Conservation (phyloP, 2,329 filamentous ascomycete species). For the Claviceps pazoutovae region DNA sequence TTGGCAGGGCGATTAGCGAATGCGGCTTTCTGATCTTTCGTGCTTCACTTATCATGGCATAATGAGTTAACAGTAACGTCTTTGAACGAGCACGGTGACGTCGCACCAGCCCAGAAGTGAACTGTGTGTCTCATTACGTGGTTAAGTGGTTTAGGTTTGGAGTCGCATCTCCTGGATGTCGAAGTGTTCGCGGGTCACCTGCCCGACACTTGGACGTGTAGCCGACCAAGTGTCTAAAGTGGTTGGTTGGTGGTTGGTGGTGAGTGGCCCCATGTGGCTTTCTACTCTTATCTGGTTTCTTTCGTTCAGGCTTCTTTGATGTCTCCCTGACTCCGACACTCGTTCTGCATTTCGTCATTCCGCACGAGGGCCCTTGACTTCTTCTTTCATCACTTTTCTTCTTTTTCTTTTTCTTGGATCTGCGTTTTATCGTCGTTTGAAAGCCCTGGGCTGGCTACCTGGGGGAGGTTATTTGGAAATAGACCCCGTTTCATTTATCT, state of each 20-base stretch:
- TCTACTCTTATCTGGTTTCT: not conserved
- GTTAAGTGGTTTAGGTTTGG: not conserved
- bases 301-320: not conserved
- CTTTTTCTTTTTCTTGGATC: not conserved
- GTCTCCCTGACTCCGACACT: not conserved
- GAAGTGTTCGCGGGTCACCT: not conserved
- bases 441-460: not conserved
- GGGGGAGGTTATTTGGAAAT: not conserved
- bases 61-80: no score
- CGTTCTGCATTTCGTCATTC: not conserved
- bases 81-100: no score
- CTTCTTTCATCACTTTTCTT: not conserved
- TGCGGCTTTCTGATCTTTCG: no score
- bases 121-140: no score
- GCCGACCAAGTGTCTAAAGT: not conserved
- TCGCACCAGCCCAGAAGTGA: no score
- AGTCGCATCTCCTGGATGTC: not conserved
- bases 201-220: not conserved
- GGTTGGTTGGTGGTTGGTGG: not conserved
- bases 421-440: not conserved
- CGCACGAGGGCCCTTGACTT: not conserved
- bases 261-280: not conserved
- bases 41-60: no score
- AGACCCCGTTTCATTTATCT: not conserved
- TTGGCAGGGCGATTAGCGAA: no score